Conservation (phyloP, 129 eudicot species). For the Escallonia herrerae region DNA sequence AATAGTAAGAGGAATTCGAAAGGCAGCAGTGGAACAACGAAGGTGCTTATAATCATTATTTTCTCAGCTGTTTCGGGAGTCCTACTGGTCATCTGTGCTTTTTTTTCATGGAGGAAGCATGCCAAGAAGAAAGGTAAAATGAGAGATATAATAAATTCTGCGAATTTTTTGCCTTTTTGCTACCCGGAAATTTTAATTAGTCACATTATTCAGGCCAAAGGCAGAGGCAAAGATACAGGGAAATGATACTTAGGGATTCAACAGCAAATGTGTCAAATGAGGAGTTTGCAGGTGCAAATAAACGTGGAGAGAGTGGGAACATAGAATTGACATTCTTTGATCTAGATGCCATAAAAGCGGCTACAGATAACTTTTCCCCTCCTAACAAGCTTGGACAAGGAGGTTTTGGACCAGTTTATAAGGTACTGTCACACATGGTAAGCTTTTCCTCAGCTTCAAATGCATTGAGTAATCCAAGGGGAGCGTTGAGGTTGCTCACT, state of each 20-base stretch:
- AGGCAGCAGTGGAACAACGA: neutral
- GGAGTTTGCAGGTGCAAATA: no score
- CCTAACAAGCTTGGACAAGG: conserved; percentile 3
- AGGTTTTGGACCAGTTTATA: conserved; percentile 5
- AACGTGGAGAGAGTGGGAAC: no score
- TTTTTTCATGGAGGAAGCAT: neutral
- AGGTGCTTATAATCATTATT: neutral
- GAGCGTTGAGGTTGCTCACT: no score
- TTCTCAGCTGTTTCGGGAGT: neutral
- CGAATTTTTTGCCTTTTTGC: no score
- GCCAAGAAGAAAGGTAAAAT: neutral
- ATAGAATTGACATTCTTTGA: no score
- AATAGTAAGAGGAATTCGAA: neutral
- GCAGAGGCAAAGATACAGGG: conserved; percentile 7
- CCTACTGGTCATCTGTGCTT: neutral
- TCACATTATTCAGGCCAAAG: neutral
- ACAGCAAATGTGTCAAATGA: neutral
- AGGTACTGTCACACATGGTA: neutral
- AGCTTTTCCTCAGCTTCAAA: no score
- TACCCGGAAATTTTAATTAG: no score
- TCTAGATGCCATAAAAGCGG: neutral
- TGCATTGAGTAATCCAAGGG: no score
- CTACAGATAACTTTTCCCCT: neutral
- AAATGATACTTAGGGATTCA: conserved; percentile 9
- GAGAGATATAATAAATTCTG: no score